Evolutionary conservation across 192 early-diverging fungal genomes (phyloP).

Genomic region (Oehlia diaphana): DNA sequence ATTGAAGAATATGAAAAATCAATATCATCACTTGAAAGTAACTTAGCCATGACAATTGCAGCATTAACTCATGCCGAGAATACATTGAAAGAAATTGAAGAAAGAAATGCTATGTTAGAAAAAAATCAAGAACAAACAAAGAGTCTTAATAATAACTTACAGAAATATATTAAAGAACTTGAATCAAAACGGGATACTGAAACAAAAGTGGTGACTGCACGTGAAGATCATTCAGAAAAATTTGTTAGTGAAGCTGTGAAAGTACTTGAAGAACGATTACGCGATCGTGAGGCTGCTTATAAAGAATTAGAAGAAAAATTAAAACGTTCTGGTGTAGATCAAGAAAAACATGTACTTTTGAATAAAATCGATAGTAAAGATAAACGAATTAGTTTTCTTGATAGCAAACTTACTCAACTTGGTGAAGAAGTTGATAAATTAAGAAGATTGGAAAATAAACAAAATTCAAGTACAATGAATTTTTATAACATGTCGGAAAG

Average conservation of each 20-base stretch:
- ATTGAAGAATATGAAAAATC: conserved; percentile 64
- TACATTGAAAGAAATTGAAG: conserved; percentile 55
- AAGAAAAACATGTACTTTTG: not conserved
- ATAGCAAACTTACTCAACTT: not conserved
- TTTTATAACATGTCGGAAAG: not conserved
- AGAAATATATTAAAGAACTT: conserved; percentile 22
- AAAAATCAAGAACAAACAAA: not conserved
- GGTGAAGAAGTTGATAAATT: not conserved
- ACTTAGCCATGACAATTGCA: conserved; percentile 56
- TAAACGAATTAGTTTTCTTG: conserved; percentile 2
- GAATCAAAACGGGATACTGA: not conserved
- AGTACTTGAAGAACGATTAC: not conserved
- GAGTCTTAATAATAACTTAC: not conserved
- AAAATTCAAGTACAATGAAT: not conserved
- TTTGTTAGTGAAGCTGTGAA: conserved; percentile 6
- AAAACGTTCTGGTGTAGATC: not conserved
- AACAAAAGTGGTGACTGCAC: not conserved
- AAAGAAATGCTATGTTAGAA: conserved; percentile 32
- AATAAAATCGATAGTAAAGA: not conserved
- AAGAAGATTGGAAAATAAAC: not conserved
- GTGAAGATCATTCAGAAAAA: not conserved
- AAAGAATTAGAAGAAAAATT: conserved; percentile 6
- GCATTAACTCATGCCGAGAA: conserved; percentile 56
- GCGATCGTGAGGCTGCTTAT: not conserved
- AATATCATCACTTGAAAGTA: conserved; percentile 59